Conservation (phyloP, 106 monocot genomes). For the Allium cepa region DNA sequence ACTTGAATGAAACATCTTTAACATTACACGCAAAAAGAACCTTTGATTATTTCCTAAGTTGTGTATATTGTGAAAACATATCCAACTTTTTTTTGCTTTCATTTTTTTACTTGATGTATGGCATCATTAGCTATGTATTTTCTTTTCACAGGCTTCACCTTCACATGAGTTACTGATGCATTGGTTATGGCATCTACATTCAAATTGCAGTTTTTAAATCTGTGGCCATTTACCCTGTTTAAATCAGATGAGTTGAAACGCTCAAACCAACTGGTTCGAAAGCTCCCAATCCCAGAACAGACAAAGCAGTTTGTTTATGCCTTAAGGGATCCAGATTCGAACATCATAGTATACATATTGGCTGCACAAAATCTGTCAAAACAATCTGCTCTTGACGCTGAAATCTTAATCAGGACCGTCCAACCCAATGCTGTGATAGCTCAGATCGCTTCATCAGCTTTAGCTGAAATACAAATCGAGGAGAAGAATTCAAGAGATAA, state of each 20-base stretch:
- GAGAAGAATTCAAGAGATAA: constrained; percentile 21
- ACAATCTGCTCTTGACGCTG: constrained; percentile 31
- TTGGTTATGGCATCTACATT: constrained; percentile 21
- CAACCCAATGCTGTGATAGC: constrained; percentile 62
- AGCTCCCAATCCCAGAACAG: constrained; percentile 57
- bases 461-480: constrained; percentile 56
- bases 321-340: constrained; percentile 24
- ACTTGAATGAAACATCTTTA: no score
- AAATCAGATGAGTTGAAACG: constrained; percentile 63
- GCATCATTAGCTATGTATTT: no score
- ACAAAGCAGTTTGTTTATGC: constrained; percentile 60
- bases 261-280: constrained; percentile 39
- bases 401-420: constrained; percentile 14
- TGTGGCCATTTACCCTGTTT: constrained; percentile 65
- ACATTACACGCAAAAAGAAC: no score
- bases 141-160: no score
- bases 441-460: constrained; percentile 45
- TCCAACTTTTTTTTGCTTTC: no score
- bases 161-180: not conserved
- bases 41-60: no score
- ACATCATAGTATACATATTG: constrained; percentile 36
- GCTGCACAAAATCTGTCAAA: constrained; percentile 51
- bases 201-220: constrained; percentile 5
- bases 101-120: no score
- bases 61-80: no score